These are phyloP conservation scores for Anthoceros angustus DNA, from an alignment of 225 moss, liverwort and hornwort genomes.

Conservation along the genomic window DNA sequence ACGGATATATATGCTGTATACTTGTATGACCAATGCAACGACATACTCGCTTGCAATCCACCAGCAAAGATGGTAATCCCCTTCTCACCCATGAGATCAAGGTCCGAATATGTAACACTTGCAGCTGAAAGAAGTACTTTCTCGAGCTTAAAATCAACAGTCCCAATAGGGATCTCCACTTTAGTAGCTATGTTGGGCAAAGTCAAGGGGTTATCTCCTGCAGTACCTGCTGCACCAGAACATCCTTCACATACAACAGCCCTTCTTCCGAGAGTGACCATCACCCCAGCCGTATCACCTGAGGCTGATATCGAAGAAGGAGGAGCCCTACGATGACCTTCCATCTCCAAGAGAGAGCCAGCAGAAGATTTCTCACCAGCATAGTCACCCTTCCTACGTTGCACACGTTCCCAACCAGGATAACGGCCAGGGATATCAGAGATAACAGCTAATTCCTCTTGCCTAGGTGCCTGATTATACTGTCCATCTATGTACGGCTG, in stretches of 20 bases:
- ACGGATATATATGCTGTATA: conserved; percentile 68
- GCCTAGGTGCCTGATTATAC: too few relatives aligned
- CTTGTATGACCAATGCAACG: conserved; percentile 59
- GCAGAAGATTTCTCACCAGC: too few relatives aligned
- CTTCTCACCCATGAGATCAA: conserved; percentile 33
- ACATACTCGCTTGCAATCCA: conserved; percentile 41
- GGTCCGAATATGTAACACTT: conserved; percentile 48
- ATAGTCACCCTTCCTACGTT: too few relatives aligned
- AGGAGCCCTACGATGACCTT: too few relatives aligned
- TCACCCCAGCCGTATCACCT: conserved; percentile 31
- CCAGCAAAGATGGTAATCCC: conserved; percentile 57
- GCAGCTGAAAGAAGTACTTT: conserved; percentile 46
- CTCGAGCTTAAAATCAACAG: conserved; percentile 36
- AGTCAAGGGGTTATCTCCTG: conserved; percentile 49
- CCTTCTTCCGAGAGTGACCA: conserved; percentile 70
- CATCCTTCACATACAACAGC: conserved; percentile 74
- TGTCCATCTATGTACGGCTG: too few relatives aligned
- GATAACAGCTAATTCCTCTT: too few relatives aligned
- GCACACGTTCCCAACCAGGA: too few relatives aligned
- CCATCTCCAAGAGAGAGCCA: too few relatives aligned
- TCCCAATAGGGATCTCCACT: conserved; percentile 59
- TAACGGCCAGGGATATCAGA: too few relatives aligned
- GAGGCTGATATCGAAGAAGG: too few relatives aligned
- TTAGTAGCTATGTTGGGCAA: conserved; percentile 46
- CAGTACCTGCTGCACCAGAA: conserved; percentile 60